phyloP scores from a whole-genome alignment of 495 filamentous ascomycete genomes.

The Penicillium fimorum region DNA sequence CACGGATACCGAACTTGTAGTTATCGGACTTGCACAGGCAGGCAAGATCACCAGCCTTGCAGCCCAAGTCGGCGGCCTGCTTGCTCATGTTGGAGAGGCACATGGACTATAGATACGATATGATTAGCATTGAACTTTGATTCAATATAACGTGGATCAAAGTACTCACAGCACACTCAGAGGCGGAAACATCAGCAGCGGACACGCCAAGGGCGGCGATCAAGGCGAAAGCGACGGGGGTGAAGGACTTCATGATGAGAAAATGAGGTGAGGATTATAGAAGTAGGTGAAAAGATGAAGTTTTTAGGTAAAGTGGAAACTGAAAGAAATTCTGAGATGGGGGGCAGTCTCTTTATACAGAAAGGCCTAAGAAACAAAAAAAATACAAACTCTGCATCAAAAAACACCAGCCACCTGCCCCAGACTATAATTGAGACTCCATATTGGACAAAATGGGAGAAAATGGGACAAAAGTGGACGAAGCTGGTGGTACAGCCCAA shows the following conservation, averaged over 20 bases:
- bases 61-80: slow-evolving; percentile 60
- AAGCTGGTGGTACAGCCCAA: not conserved
- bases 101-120: slow-evolving; percentile 49
- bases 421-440: slow-evolving; percentile 8
- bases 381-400: slow-evolving; percentile 20
- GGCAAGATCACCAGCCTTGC: slow-evolving; percentile 50
- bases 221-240: slow-evolving; percentile 34
- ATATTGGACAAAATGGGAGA: slow-evolving; percentile 4
- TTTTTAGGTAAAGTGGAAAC: not conserved
- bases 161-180: slow-evolving; percentile 40
- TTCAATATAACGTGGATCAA: not conserved
- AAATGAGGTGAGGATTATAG: not conserved
- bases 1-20: slow-evolving; percentile 74
- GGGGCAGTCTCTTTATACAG: slow-evolving; percentile 19
- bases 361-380: slow-evolving; percentile 16
- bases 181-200: slow-evolving; percentile 26
- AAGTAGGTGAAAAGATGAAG: not conserved
- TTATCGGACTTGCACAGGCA: slow-evolving; percentile 70
- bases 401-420: slow-evolving; percentile 13
- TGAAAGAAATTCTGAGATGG: slow-evolving; percentile 3
- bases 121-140: slow-evolving; percentile 11
- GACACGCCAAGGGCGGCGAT: slow-evolving; percentile 34
- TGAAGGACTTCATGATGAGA: slow-evolving; percentile 42
- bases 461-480: not conserved
- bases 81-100: slow-evolving; percentile 73